Evolutionary conservation across 2,329 filamentous ascomycete species (phyloP), one percentile per base, ranked within the genome.

Genomic region (Rhynchosporium secalis): DNA sequence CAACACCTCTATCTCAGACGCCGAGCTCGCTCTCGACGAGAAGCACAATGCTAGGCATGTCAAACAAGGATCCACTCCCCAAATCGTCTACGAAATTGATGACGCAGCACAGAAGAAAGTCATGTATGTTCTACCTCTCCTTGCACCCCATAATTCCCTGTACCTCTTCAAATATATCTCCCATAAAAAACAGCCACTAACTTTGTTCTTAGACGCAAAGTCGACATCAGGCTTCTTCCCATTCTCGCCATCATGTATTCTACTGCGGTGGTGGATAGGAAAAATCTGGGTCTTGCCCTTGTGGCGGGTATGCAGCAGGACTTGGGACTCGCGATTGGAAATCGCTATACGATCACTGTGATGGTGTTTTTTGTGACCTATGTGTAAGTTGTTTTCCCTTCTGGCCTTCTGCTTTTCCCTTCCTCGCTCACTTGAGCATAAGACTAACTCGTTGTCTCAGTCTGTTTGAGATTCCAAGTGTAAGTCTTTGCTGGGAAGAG

Each of bases 231-330:
- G 1, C 77, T 89, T 3, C 81, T 89, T 48, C 72, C 82, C 5
- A 86, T 82, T 2, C 83, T 84, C 3, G 86, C 86, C 28, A 72
- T 81, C 66, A 83, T 91, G 78, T 92, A 92, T 75, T 91, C 88
- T 72, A 81, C 91, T 69, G 88, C 84, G 65, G 77, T 93, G 61
- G 90, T 92, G 83, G 90, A 94, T 72, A 80, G 90, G 20, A 91
- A 88, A 3, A 94, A 94, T 73, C 76, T 92, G 73, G 84, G 83
- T 26, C 79, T 84, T 15, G 89, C 89, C 52, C 84, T 84, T 54
- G 88, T 93, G 72, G 89, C 90, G 12, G 90, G 81, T 8, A 59
- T 59, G 57, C 31, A 49, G 47, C 26, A 45, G 26, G 57, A 59
- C 26, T 13, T 59, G 33, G 47, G n/a, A 10, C 38, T 59, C 2